Conservation (phyloP, 2,329 filamentous ascomycete genomes). For the Colletotrichum tofieldiae region DNA sequence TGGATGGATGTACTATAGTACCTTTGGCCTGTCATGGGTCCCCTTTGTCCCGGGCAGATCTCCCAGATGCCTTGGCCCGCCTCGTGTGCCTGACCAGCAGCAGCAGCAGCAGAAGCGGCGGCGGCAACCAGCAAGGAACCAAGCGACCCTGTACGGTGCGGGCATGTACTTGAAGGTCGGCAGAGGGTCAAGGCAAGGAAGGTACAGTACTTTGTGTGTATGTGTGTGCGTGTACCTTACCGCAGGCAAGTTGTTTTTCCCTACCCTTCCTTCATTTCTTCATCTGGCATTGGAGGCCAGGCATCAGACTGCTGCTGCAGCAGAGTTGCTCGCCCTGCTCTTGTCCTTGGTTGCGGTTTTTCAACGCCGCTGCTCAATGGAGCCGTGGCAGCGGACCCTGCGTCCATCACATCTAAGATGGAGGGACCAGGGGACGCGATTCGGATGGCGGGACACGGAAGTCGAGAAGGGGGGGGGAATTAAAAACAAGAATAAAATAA, state of each 20-base stretch:
- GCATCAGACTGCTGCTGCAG: constrained; percentile 24
- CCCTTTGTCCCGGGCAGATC: constrained; percentile 42
- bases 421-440: constrained; percentile 20
- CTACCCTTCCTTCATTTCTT: background rate
- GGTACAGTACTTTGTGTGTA: constrained; percentile 15
- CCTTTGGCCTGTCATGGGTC: constrained; percentile 26
- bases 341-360: constrained; percentile 11
- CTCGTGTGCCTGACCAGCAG: constrained; percentile 31
- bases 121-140: constrained; percentile 13
- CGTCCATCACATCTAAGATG: constrained; percentile 25
- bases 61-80: constrained; percentile 42
- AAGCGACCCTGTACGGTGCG: constrained; percentile 16
- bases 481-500: too few relatives aligned
- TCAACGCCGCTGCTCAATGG: constrained; percentile 6
- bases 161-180: background rate
- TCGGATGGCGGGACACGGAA: background rate
- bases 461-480: background rate
- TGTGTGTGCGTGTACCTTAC: background rate
- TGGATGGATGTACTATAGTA: constrained; percentile 14
- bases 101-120: constrained; percentile 15
- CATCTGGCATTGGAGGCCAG: constrained; percentile 22
- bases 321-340: constrained; percentile 15
- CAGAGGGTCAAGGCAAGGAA: constrained; percentile 22
- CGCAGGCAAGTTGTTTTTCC: constrained; percentile 15
- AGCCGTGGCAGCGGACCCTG: constrained; percentile 20